These are phyloP conservation scores for Salix purpurea DNA, from an alignment of 345 rosid species.

Conservation along the genomic window DNA sequence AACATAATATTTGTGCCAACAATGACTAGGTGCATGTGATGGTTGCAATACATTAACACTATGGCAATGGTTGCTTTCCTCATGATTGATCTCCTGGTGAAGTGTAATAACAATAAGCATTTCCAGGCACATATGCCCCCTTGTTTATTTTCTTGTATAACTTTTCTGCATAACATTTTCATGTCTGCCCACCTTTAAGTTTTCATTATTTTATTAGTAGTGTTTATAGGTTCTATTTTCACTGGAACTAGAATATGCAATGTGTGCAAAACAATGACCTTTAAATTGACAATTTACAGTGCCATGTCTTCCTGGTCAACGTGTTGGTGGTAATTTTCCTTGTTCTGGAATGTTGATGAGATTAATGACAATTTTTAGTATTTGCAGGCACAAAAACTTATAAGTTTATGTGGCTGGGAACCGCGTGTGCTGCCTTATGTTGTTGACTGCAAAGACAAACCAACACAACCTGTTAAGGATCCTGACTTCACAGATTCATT, in stretches of 20 bases:
- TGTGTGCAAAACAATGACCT: background rate
- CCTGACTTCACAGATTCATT: conserved; percentile 32
- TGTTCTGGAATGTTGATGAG: conserved; percentile 10
- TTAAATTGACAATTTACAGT: background rate
- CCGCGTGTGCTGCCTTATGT: conserved; percentile 70
- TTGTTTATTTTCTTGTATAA: background rate
- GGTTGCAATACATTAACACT: background rate
- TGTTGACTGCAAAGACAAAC: conserved; percentile 55
- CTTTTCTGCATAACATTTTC: background rate
- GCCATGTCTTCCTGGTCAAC: background rate
- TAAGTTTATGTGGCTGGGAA: conserved; percentile 95
- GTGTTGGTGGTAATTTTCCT: conserved; percentile 4
- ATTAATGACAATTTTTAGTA: conserved; percentile 11
- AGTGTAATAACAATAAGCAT: background rate
- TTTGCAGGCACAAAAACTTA: conserved; percentile 71
- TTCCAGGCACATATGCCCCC: background rate
- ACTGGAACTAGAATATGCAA: background rate
- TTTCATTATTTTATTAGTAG: background rate
- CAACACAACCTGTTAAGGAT: conserved; percentile 32
- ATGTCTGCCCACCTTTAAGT: background rate
- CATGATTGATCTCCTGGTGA: background rate
- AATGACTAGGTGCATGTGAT: background rate
- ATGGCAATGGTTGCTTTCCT: background rate
- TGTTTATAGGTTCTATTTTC: background rate
- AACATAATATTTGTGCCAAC: background rate